Base-by-base conservation (phyloP, 129 eudicot genomes). In the Lactuca saligna region DNA sequence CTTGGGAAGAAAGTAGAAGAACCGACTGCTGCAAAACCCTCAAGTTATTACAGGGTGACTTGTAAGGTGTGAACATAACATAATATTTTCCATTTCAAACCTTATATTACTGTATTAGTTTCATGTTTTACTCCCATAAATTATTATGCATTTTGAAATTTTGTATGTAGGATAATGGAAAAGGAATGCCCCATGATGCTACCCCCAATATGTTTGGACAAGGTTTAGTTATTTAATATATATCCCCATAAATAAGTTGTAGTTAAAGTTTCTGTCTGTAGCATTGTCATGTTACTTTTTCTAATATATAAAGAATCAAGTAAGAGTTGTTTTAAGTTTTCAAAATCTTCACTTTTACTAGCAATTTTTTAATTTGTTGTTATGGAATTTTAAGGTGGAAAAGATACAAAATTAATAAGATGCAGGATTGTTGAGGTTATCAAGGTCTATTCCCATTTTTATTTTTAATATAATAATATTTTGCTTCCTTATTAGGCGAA, bases 161-260 rank as follows among this genome's bases (percentile, higher is more conserved):
- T 20, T 20, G 20, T 20, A 20, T 20, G 20, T 20, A 20, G 20
- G 20, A 20, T 20, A 20, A 20, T 20, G 20, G 20, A 20, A 20
- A 20, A 1, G 20, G 20, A 20, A 20, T 20, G 20, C 20, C 20
- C 20, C 20, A 20, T 20, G 20, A 20, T 20, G 20, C 20, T 20
- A 20, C 1, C 54, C 98, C 98, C 31, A 93, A 89, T 74, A 93
- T 93, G 98, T 93, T 93, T 81, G 98, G 98, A 81, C 84, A 95
- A 89, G 97, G 98, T 83, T 63, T 57, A 32, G 42, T 54, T 46
- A 57, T 82, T 25, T 41, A 29, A 72, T 16, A 6, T 31, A 17
- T 65, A 34, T 69, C 42, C 50, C 13, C 17, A 20, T 20, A 20
- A 20, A 20, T 20, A 32, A 0, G 1, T 20, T 3, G 53, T 65